phyloP scores from a whole-genome alignment of 1,284 basidiomycete genomes.

The Fomitopsis betulina region DNA sequence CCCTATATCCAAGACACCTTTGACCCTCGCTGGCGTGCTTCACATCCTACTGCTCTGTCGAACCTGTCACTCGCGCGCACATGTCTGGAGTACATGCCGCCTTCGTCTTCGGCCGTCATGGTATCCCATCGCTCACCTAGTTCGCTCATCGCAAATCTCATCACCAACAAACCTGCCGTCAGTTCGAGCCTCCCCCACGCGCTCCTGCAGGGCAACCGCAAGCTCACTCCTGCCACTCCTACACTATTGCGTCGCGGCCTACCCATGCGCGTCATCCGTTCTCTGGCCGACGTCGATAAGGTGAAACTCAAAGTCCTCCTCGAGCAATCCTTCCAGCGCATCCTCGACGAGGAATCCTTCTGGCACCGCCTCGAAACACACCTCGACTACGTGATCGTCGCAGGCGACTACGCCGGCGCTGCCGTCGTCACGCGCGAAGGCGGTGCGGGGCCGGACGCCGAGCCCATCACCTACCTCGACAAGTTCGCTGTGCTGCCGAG shows the following conservation, averaged over 20 bases:
- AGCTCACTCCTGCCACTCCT: constrained; percentile 87
- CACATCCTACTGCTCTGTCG: constrained; percentile 83
- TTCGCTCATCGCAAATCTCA: constrained; percentile 93
- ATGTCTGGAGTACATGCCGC: constrained; percentile 92
- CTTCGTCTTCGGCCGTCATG: constrained; percentile 89
- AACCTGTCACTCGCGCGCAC: constrained; percentile 87
- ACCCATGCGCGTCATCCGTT: constrained; percentile 80
- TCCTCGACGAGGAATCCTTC: constrained; percentile 73
- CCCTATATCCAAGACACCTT: constrained; percentile 87
- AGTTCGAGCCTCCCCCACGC: constrained; percentile 94
- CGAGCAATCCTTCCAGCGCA: constrained; percentile 82
- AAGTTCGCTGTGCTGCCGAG: constrained; percentile 96
- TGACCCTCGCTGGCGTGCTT: constrained; percentile 67
- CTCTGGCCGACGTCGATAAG: constrained; percentile 64
- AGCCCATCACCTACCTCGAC: constrained; percentile 89
- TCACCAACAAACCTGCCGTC: constrained; percentile 97
- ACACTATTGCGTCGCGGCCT: constrained; percentile 89
- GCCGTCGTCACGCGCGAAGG: constrained; percentile 91
- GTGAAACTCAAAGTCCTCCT: constrained; percentile 77
- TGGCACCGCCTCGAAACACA: constrained; percentile 71
- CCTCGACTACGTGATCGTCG: constrained; percentile 92
- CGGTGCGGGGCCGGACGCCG: constrained; percentile 26
- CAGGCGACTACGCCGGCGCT: constrained; percentile 94
- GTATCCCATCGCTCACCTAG: constrained; percentile 97
- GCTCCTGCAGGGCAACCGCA: constrained; percentile 79